Evolutionary conservation across 2,329 filamentous ascomycete species (phyloP).

Genomic region (Peltaster fructicola): DNA sequence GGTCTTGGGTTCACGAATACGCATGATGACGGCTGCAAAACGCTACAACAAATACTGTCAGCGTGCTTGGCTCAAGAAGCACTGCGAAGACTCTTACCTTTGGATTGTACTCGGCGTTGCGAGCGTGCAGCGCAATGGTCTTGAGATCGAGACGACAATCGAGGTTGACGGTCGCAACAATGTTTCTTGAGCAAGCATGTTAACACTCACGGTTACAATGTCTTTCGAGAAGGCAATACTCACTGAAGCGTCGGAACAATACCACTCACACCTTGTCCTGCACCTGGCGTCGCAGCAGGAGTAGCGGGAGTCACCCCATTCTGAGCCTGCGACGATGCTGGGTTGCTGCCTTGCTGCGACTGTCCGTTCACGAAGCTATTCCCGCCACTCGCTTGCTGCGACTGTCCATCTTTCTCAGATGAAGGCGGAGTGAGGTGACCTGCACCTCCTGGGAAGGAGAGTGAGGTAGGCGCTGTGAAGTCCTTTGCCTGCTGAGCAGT

Average conservation of each 20-base stretch:
- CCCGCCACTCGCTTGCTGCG: constrained; percentile 30
- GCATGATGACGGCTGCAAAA: constrained; percentile 99
- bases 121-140: constrained; percentile 93
- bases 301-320: constrained; percentile 76
- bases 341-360: constrained; percentile 37
- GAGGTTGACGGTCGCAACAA: constrained; percentile 96
- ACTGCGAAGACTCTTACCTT: constrained; percentile 45
- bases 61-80: constrained; percentile 16
- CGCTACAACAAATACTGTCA: constrained; percentile 38
- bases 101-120: constrained; percentile 96
- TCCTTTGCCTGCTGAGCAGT: constrained; percentile 88
- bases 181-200: constrained; percentile 54
- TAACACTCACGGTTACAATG: too few relatives aligned
- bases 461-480: constrained; percentile 79
- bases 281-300: constrained; percentile 79
- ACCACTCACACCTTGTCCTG: constrained; percentile 66
- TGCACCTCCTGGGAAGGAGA: constrained; percentile 73
- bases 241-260: constrained; percentile 92
- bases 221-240: constrained; percentile 49
- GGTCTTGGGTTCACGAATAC: constrained; percentile 96
- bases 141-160: constrained; percentile 94
- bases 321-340: constrained; percentile 27
- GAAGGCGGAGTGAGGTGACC: constrained; percentile 68
- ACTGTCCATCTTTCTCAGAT: constrained; percentile 47
- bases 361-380: constrained; percentile 31